These are phyloP conservation scores for Collybiopsis luxurians DNA, from an alignment of 768 basidiomycete genomes.

Conservation along the genomic window DNA sequence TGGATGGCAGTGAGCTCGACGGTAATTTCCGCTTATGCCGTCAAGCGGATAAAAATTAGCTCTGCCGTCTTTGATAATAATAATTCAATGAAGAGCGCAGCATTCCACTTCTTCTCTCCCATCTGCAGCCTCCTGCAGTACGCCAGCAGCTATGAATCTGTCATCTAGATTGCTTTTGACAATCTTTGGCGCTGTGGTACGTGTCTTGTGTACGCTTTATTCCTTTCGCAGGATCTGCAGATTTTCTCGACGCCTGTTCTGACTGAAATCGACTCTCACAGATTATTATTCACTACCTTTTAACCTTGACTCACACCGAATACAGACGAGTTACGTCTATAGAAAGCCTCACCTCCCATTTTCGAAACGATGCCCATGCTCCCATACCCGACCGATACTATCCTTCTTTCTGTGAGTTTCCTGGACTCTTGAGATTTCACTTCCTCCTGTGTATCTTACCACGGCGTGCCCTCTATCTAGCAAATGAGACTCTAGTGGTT, in stretches of 20 bases:
- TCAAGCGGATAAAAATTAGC: too few species aligned
- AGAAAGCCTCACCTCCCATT: conserved; percentile 24
- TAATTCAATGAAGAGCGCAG: too few species aligned
- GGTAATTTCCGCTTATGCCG: too few species aligned
- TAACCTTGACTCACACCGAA: conserved; percentile 41
- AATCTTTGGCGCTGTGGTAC: neutral
- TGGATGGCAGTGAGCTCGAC: too few species aligned
- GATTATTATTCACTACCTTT: conserved; percentile 39
- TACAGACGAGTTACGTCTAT: conserved; percentile 44
- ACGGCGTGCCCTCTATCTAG: neutral
- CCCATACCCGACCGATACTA: neutral
- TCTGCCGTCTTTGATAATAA: too few species aligned
- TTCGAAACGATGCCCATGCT: conserved; percentile 29
- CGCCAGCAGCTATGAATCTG: neutral
- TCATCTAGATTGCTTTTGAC: neutral
- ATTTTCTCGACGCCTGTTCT: neutral
- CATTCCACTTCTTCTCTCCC: too few species aligned
- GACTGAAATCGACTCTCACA: conserved; percentile 15
- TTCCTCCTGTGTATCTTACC: neutral
- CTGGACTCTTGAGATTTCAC: neutral
- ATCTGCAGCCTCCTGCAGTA: too few species aligned
- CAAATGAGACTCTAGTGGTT: neutral
- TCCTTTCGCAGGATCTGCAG: neutral
- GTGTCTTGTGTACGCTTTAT: neutral
- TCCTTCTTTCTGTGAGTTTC: neutral